Evolutionary conservation across 306 rosid species (phyloP).

Genomic region (Quercus ilex): DNA sequence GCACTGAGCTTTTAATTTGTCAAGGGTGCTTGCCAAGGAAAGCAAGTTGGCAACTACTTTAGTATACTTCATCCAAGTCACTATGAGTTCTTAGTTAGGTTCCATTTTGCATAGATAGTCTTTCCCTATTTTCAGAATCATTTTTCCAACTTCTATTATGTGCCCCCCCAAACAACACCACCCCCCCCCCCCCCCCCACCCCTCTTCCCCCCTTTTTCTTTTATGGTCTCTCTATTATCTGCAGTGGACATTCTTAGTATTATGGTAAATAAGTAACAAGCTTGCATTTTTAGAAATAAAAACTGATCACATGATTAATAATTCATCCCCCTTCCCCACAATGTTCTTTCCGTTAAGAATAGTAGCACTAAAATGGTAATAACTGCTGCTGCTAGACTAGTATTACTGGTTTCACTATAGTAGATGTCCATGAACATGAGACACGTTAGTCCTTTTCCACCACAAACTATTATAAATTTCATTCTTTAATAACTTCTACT

Average conservation of each 20-base stretch:
- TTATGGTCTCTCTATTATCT: background rate
- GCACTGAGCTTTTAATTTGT: background rate
- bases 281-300: no score
- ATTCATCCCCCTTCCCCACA: no score
- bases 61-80: background rate
- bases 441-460: background rate
- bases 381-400: background rate
- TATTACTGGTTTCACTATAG: background rate
- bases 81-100: background rate
- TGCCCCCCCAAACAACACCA: no score
- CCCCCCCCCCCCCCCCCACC: no score
- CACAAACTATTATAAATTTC: no score
- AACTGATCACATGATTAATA: no score
- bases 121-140: background rate
- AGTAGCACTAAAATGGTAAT: background rate
- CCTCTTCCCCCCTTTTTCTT: no score
- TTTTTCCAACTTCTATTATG: background rate
- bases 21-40: background rate
- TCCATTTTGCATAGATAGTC: background rate
- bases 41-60: background rate
- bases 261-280: no score
- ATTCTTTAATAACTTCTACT: background rate
- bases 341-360: no score
- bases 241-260: no score
- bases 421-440: conserved; percentile 2